Conservation (phyloP, 2,329 filamentous ascomycete genomes). For the Scopulariopsis brevicaulis region DNA sequence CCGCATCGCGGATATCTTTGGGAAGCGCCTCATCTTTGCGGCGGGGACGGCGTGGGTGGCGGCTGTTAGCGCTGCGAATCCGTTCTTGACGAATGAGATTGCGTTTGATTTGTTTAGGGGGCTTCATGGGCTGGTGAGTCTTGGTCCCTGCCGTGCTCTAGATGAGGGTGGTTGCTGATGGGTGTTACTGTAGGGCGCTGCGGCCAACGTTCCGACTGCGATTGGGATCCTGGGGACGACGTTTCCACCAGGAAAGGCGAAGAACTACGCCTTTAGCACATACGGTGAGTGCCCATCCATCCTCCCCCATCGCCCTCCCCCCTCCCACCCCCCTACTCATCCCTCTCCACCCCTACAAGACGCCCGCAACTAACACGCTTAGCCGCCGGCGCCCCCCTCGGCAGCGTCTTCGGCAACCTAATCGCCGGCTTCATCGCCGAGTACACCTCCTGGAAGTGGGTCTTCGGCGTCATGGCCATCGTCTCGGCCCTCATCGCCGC, state of each 20-base stretch:
- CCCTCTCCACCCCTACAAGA: neutral
- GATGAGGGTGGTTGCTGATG: neutral
- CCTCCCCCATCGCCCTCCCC: neutral
- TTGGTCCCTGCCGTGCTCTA: too few species aligned
- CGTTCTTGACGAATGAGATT: conserved; percentile 56
- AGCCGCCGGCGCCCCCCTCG: conserved; percentile 53
- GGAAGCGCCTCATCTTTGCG: conserved; percentile 54
- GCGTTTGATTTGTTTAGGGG: conserved; percentile 56
- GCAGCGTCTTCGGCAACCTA: conserved; percentile 53
- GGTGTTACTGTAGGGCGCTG: conserved; percentile 37
- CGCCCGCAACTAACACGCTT: neutral
- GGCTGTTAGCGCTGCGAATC: conserved; percentile 43
- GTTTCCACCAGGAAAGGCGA: conserved; percentile 55
- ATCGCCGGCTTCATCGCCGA: conserved; percentile 51
- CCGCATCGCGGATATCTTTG: conserved; percentile 54
- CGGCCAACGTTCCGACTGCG: conserved; percentile 59
- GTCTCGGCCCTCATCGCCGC: conserved; percentile 44
- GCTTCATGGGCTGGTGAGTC: conserved; percentile 42
- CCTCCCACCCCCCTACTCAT: neutral
- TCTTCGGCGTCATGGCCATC: conserved; percentile 54
- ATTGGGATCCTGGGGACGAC: conserved; percentile 59
- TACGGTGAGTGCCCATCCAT: conserved; percentile 31
- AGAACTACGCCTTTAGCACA: conserved; percentile 58
- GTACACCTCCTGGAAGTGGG: conserved; percentile 54
- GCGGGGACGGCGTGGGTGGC: conserved; percentile 53